These are phyloP conservation scores for Beauveria brongniartii DNA, from an alignment of 2,329 filamentous ascomycete species.

Conservation along the genomic window DNA sequence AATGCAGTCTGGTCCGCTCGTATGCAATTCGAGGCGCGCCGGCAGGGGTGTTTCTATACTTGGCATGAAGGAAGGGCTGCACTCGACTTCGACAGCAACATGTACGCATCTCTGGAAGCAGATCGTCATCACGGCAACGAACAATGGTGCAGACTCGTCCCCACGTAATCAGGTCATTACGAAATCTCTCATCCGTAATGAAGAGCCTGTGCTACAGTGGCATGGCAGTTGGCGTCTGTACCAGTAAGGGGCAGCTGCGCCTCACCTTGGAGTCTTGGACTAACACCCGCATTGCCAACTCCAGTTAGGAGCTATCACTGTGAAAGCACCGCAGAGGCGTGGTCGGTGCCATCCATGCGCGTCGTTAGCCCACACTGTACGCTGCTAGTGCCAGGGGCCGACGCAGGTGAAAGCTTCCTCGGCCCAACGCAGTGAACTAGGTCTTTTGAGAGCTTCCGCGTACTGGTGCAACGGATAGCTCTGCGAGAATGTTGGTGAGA, in stretches of 20 bases:
- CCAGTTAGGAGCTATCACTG: neutral
- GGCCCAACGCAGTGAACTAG: neutral
- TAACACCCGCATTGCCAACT: neutral
- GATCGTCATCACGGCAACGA: neutral
- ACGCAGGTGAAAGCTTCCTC: constrained; percentile 5
- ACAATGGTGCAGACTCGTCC: neutral
- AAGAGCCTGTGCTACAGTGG: neutral
- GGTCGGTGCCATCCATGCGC: constrained; percentile 14
- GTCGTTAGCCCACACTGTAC: constrained; percentile 5
- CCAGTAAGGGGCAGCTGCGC: constrained; percentile 8
- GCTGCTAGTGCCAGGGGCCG: constrained; percentile 6
- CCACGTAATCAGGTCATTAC: neutral
- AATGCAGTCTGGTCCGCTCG: no score
- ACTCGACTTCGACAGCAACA: neutral
- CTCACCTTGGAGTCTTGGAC: constrained; percentile 1
- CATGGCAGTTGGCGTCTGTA: neutral
- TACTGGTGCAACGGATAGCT: neutral
- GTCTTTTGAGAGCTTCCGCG: neutral
- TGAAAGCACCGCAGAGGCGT: constrained; percentile 3
- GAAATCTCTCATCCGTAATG: neutral
- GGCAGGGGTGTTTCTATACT: neutral
- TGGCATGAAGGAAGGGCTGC: neutral
- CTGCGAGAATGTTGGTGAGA: neutral
- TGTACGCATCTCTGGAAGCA: neutral
- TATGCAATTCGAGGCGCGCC: neutral